phyloP scores from a whole-genome alignment of 2,329 filamentous ascomycete species.

The Phialophora expanda region DNA sequence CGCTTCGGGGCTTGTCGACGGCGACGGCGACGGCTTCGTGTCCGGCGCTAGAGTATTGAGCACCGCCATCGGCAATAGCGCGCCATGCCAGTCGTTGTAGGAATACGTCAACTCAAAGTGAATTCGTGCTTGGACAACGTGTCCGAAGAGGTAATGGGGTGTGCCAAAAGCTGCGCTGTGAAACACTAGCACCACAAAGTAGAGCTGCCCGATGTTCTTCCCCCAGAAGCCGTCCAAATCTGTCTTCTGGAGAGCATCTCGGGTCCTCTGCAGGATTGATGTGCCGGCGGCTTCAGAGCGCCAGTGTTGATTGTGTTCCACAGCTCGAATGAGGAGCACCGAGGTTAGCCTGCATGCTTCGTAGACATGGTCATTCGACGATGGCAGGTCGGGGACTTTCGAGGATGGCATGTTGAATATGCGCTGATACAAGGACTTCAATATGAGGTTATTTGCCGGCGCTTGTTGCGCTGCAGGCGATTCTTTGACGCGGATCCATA shows the following conservation, averaged over 20 bases:
- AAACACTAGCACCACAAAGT: constrained; percentile 28
- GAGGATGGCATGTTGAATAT: constrained; percentile 26
- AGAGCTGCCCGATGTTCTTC: constrained; percentile 27
- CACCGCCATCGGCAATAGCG: constrained; percentile 24
- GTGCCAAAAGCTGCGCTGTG: constrained; percentile 28
- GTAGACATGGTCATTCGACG: constrained; percentile 23
- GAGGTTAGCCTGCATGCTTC: constrained; percentile 28
- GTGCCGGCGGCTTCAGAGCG: constrained; percentile 7
- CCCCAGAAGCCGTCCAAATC: constrained; percentile 22
- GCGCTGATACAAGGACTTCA: constrained; percentile 13
- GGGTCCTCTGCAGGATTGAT: constrained; percentile 8
- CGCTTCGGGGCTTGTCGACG: not conserved
- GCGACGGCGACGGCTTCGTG: not conserved
- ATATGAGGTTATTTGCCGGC: not conserved
- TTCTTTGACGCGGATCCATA: constrained; percentile 17
- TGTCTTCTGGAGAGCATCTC: constrained; percentile 22
- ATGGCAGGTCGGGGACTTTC: constrained; percentile 13
- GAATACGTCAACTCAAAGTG: constrained; percentile 27
- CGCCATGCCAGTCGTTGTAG: constrained; percentile 28
- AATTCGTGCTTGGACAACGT: constrained; percentile 17
- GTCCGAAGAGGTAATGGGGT: constrained; percentile 20
- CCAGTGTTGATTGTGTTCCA: constrained; percentile 17
- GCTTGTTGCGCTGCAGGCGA: not conserved
- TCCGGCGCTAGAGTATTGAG: constrained; percentile 20
- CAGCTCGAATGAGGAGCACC: constrained; percentile 24